Conservation (phyloP, 352 stramenopile genomes). For the Pythium pectinolyticum region DNA sequence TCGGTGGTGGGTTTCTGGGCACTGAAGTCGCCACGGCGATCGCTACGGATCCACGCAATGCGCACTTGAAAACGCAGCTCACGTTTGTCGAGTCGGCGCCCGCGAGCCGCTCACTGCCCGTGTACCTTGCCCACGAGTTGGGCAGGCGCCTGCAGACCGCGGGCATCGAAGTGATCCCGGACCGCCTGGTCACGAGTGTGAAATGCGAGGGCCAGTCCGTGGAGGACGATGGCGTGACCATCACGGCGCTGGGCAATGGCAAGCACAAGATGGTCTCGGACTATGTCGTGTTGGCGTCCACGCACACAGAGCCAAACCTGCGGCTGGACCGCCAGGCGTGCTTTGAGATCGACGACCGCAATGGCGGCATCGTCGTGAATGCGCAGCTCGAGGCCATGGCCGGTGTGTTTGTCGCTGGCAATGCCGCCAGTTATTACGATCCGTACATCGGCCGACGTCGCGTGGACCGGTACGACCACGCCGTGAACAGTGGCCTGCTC, state of each 20-base stretch:
- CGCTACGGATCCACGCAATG: conserved; percentile 59
- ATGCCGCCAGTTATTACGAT: conserved; percentile 90
- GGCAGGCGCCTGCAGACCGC: conserved; percentile 44
- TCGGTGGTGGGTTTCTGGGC: conserved; percentile 90
- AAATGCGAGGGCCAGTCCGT: conserved; percentile 42
- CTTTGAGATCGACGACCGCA: conserved; percentile 85
- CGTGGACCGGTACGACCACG: conserved; percentile 92
- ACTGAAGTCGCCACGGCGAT: conserved; percentile 84
- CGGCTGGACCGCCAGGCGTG: conserved; percentile 59
- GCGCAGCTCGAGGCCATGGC: conserved; percentile 87
- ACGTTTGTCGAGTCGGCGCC: conserved; percentile 56
- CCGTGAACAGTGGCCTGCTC: conserved; percentile 89
- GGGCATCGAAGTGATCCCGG: conserved; percentile 67
- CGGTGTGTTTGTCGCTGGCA: conserved; percentile 89
- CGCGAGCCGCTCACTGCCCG: conserved; percentile 69
- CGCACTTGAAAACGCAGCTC: conserved; percentile 47
- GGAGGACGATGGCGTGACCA: conserved; percentile 45
- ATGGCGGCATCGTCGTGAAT: conserved; percentile 91
- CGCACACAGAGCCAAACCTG: conserved; percentile 86
- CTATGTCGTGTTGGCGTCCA: conserved; percentile 91
- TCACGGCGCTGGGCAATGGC: conserved; percentile 68
- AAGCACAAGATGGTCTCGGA: conserved; percentile 78
- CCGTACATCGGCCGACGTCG: conserved; percentile 80
- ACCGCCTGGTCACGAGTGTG: conserved; percentile 80
- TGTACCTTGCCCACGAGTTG: conserved; percentile 84